Percentiles rank a stretch among this genome's conserved stretches.
Evolutionary conservation across 768 basidiomycete species (phyloP).

Genomic region (Tricholoma flavovirens): DNA sequence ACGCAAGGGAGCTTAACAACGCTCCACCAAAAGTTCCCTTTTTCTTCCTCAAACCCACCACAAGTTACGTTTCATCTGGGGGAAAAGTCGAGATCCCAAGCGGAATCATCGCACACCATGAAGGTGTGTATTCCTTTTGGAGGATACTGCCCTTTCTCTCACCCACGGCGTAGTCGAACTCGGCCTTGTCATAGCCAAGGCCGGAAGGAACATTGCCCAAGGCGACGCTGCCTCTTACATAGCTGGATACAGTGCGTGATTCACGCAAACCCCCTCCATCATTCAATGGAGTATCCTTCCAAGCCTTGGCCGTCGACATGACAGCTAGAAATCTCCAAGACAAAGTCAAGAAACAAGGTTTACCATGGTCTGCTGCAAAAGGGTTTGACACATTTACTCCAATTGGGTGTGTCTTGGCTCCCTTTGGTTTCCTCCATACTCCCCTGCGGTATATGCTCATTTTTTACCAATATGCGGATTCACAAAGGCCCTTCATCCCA

Average conservation of each 20-base stretch:
- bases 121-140: constrained; percentile 49
- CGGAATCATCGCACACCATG: constrained; percentile 84
- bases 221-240: constrained; percentile 70
- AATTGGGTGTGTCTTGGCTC: constrained; percentile 52
- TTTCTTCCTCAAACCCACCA: constrained; percentile 97
- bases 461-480: no score
- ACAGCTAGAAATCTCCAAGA: constrained; percentile 96
- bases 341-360: constrained; percentile 82
- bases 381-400: constrained; percentile 97
- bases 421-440: constrained; percentile 3
- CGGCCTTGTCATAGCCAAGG: constrained; percentile 90
- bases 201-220: constrained; percentile 75
- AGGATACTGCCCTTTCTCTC: not conserved
- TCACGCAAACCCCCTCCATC: not conserved
- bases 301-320: constrained; percentile 93
- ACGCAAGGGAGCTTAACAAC: constrained; percentile 90
- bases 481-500: constrained; percentile 83
- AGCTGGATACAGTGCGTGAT: constrained; percentile 82
- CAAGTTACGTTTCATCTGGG: constrained; percentile 73
- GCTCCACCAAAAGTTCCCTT: constrained; percentile 89
- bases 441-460: no score
- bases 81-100: constrained; percentile 81
- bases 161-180: constrained; percentile 67
- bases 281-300: constrained; percentile 8
- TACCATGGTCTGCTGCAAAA: constrained; percentile 98